Conservation (phyloP, 345 rosid genomes). For the Salix udensis region DNA sequence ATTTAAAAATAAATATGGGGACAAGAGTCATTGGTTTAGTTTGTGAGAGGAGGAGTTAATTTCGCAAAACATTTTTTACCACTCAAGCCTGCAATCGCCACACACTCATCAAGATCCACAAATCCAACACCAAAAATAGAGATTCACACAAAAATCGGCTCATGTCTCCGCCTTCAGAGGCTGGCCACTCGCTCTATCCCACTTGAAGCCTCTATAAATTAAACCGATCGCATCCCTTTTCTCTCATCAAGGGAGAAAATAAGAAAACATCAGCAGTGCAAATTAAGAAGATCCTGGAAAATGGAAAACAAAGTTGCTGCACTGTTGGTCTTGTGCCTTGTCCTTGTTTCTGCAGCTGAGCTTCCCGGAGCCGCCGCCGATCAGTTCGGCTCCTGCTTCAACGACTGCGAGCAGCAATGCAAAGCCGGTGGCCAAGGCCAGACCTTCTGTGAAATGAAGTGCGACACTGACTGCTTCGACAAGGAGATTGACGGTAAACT, state of each 20-base stretch:
- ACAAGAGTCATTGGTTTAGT: background rate
- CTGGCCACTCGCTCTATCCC: background rate
- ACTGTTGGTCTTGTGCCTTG: conserved; percentile 24
- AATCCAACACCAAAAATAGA: background rate
- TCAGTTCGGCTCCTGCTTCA: conserved; percentile 5
- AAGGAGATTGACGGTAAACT: conserved; percentile 17
- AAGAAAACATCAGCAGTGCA: background rate
- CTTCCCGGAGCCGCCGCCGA: background rate
- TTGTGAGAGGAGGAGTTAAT: background rate
- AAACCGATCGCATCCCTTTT: background rate
- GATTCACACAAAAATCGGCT: background rate
- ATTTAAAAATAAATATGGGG: too few relatives aligned
- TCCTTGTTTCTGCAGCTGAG: conserved; percentile 16
- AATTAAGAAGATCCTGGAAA: background rate
- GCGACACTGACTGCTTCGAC: conserved; percentile 30
- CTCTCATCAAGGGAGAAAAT: too few relatives aligned
- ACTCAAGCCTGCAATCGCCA: background rate
- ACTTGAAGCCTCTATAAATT: background rate
- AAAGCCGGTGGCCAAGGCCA: conserved; percentile 3
- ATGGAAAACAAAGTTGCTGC: conserved; percentile 27
- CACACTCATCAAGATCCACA: background rate
- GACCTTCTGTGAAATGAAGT: conserved; percentile 34
- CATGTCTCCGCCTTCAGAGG: background rate
- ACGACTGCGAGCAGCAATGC: conserved; percentile 16
- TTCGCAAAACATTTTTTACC: background rate